phyloP scores from a whole-genome alignment of 768 basidiomycete genomes.

The Auricularia sp. region DNA sequence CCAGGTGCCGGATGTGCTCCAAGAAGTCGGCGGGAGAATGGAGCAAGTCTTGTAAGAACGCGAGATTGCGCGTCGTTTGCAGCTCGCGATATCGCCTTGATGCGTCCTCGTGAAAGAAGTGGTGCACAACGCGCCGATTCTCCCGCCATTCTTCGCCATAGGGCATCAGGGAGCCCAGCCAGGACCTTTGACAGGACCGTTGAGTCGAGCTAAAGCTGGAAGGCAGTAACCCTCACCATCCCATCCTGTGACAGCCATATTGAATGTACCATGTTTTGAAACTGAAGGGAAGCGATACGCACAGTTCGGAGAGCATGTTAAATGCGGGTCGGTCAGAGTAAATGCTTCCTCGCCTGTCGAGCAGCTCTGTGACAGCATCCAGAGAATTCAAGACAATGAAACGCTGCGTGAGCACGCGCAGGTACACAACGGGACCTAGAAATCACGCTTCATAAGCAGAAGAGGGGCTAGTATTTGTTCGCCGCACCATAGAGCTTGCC shows the following conservation, averaged over 20 bases:
- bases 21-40: not conserved
- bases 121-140: constrained; percentile 1
- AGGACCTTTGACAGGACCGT: not conserved
- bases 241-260: not conserved
- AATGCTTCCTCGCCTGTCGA: constrained; percentile 8
- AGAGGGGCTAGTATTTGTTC: not conserved
- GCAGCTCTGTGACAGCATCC: constrained; percentile 4
- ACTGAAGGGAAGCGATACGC: not conserved
- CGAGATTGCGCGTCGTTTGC: not conserved
- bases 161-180: not conserved
- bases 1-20: not conserved
- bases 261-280: not conserved
- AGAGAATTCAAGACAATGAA: constrained; percentile 10
- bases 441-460: not conserved
- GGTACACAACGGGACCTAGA: not conserved
- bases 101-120: not conserved
- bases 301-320: constrained; percentile 2
- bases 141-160: constrained; percentile 1
- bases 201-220: no score
- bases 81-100: not conserved
- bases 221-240: not conserved
- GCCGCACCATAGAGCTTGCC: not conserved
- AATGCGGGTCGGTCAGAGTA: constrained; percentile 10
- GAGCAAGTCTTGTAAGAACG: not conserved
- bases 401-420: not conserved